phyloP scores from a whole-genome alignment of 1,284 basidiomycete genomes.

The Ganoderma sp. region DNA sequence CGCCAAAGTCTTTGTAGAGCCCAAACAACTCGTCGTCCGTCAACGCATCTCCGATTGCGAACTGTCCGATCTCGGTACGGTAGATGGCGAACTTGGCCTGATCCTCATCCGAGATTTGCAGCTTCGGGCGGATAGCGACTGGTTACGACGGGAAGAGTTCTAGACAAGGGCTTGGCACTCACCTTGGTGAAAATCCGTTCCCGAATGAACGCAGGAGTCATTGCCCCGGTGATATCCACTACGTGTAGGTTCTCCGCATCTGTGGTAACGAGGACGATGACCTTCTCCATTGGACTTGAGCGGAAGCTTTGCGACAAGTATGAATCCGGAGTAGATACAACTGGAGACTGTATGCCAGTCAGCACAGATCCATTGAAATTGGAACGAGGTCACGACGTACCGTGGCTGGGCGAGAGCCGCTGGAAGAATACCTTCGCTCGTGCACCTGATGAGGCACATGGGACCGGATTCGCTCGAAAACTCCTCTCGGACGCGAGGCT shows the following conservation, averaged over 20 bases:
- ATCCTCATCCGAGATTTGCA: slow-evolving; percentile 86
- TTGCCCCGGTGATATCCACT: slow-evolving; percentile 79
- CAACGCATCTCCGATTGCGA: slow-evolving; percentile 74
- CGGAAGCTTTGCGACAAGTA: slow-evolving; percentile 34
- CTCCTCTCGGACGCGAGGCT: slow-evolving; percentile 29
- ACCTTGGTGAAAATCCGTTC: slow-evolving; percentile 89
- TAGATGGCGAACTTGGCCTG: slow-evolving; percentile 80
- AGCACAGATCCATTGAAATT: background rate
- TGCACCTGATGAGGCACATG: slow-evolving; percentile 9
- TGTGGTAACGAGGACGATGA: slow-evolving; percentile 76
- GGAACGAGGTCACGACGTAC: slow-evolving; percentile 41
- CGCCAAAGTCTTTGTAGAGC: slow-evolving; percentile 75
- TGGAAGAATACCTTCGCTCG: slow-evolving; percentile 21
- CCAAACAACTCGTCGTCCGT: slow-evolving; percentile 71
- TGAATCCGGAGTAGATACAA: slow-evolving; percentile 44
- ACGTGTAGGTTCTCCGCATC: slow-evolving; percentile 83
- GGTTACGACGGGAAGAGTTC: slow-evolving; percentile 3
- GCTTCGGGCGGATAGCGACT: slow-evolving; percentile 46
- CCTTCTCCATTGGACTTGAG: slow-evolving; percentile 46
- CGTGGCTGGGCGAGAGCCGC: slow-evolving; percentile 41
- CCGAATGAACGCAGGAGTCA: slow-evolving; percentile 74
- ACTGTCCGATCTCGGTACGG: slow-evolving; percentile 82
- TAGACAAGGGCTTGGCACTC: slow-evolving; percentile 4
- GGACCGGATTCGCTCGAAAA: slow-evolving; percentile 30
- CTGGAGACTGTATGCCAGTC: slow-evolving; percentile 50